Evolutionary conservation across 2,329 filamentous ascomycete genomes (phyloP), one percentile per base, ranked within the genome.

Genomic region (Davidsoniella neocaledoniae): DNA sequence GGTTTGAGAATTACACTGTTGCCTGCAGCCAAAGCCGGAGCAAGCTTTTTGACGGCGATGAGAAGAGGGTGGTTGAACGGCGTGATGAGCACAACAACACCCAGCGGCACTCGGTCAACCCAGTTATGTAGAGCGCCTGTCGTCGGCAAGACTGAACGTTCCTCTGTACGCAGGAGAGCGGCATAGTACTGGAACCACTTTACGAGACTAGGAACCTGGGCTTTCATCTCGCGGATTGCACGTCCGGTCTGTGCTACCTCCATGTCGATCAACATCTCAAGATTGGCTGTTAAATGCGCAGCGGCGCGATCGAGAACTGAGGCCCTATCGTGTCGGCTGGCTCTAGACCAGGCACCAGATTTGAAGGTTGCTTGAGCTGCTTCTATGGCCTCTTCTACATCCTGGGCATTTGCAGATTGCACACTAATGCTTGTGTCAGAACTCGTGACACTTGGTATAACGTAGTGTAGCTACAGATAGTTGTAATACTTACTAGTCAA

Each of bases 31-130:
- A 76, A 57, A 0, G 71, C 71, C 0, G 72, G 69, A 1, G 66
- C 71, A 26, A 68, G 54, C 58, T 77, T 77, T 52, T 61, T 59
- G 0, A 60, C 63, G 26, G 72, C 64, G 53, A 70, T 68, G 1
- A 67, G 49, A 2, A 74, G 55, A 0, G 73, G 67, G 0, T 64
- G 66, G 53, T 77, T 77, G 71, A 74, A 79, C 0, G 74, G 74
- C 46, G 76, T 73, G 49, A 79, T 79, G 10, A 64, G 64, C 1
- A 65, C 74, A 0, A 67, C 68, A 2, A 75, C 71, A 9, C 72
- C 71, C 33, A 53, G 38, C 21, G 72, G 72, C 57, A 75, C 69
- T 8, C 66, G 65, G 66, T 67, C 73, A 2, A 79, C 74, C 77
- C 1, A 78, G n/a, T 51, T 53, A 26, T 53, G 52, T 5, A 53